Evolutionary conservation across 495 filamentous ascomycete genomes (phyloP).

Genomic region (Annulohypoxylon stygium): DNA sequence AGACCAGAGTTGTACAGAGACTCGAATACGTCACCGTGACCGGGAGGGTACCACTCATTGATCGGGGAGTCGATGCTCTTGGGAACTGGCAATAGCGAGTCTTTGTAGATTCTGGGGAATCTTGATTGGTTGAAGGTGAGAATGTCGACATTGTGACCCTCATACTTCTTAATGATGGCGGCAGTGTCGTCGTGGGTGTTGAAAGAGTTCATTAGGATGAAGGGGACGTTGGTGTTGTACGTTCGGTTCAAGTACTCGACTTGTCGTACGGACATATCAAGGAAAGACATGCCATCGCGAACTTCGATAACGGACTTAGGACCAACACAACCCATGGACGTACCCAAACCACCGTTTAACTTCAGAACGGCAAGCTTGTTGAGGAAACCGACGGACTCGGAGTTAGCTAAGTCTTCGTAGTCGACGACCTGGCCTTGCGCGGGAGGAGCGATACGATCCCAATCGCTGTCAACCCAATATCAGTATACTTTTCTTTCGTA

Average conservation of each 20-base stretch:
- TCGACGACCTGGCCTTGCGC: constrained; percentile 91
- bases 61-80: constrained; percentile 89
- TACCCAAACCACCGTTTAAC: constrained; percentile 99
- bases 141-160: constrained; percentile 99
- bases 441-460: constrained; percentile 95
- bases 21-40: constrained; percentile 99
- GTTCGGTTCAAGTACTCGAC: constrained; percentile 99
- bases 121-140: constrained; percentile 99
- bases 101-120: constrained; percentile 97
- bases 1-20: constrained; percentile 99
- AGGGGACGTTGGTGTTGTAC: constrained; percentile 96
- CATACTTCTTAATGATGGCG: constrained; percentile 99
- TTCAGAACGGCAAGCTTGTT: constrained; percentile 99
- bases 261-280: constrained; percentile 98
- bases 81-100: constrained; percentile 95
- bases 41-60: constrained; percentile 98
- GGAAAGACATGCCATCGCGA: constrained; percentile 99
- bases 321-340: constrained; percentile 99
- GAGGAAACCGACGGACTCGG: constrained; percentile 90
- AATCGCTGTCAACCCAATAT: constrained; percentile 69
- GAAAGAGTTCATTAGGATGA: constrained; percentile 99
- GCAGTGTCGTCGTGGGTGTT: constrained; percentile 99
- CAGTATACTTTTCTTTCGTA: constrained; percentile 32
- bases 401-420: constrained; percentile 86
- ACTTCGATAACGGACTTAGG: constrained; percentile 99